Conservation (phyloP, 257 asterid genomes). For the Solanum bukasovii region DNA sequence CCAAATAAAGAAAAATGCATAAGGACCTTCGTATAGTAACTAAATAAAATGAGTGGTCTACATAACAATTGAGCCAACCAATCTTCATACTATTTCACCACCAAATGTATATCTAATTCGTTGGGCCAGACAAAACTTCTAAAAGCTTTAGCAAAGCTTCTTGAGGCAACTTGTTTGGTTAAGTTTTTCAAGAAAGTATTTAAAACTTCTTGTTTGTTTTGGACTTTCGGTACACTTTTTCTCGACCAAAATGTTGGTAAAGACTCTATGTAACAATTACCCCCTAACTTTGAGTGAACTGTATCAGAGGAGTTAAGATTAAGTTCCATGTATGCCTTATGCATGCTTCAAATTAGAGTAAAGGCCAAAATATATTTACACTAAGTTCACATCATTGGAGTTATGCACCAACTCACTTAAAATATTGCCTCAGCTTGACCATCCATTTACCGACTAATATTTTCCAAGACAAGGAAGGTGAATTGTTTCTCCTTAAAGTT, state of each 20-base stretch:
- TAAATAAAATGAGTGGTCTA: too few relatives aligned
- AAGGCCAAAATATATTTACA: not conserved
- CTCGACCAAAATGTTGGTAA: not conserved
- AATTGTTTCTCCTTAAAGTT: not conserved
- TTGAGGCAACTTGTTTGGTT: not conserved
- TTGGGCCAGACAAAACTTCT: not conserved
- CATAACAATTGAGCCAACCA: too few relatives aligned
- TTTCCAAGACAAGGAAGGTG: too few relatives aligned
- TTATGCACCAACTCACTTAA: not conserved
- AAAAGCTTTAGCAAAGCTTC: not conserved
- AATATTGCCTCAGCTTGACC: not conserved
- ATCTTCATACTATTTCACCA: too few relatives aligned
- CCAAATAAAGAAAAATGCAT: not conserved
- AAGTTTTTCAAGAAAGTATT: not conserved
- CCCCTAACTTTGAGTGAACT: too few relatives aligned
- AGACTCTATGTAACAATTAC: too few relatives aligned
- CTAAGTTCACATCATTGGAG: not conserved
- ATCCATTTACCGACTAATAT: not conserved
- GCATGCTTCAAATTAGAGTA: too few relatives aligned
- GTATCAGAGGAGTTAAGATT: too few relatives aligned
- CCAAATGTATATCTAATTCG: not conserved
- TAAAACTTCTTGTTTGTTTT: not conserved
- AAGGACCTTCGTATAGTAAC: not conserved
- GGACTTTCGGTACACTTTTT: not conserved
- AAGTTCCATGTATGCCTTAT: too few relatives aligned